A percentile compares a stretch with the other conserved stretches of the same genome.
phyloP scores from a whole-genome alignment of 2,329 filamentous ascomycete genomes.

The Diatrype stigma region DNA sequence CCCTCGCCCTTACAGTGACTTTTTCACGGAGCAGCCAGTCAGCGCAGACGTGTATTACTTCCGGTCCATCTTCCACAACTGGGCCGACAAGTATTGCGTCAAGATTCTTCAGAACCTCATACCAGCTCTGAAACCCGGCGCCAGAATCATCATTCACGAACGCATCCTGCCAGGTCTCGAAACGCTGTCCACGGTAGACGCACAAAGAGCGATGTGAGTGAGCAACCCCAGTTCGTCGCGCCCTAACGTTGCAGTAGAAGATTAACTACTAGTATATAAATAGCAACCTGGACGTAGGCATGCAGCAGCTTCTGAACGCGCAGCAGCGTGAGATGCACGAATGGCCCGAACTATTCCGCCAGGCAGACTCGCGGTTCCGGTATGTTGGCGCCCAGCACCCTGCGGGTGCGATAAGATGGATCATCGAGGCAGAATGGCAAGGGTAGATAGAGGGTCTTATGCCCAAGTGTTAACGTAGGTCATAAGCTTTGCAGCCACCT shows the following conservation, averaged over 20 bases:
- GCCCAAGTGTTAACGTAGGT: too few relatives aligned
- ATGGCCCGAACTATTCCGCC: constrained; percentile 16
- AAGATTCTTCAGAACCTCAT: constrained; percentile 23
- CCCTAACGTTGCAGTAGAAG: neutral
- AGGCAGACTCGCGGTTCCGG: constrained; percentile 12
- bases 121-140: constrained; percentile 18
- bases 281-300: constrained; percentile 16
- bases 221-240: neutral
- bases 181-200: constrained; percentile 10
- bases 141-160: constrained; percentile 17
- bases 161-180: constrained; percentile 12
- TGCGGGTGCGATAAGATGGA: constrained; percentile 13
- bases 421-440: constrained; percentile 21
- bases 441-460: too few relatives aligned
- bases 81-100: constrained; percentile 27
- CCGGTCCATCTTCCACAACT: constrained; percentile 27
- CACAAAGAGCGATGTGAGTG: constrained; percentile 18
- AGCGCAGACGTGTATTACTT: constrained; percentile 20
- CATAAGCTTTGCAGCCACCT: too few relatives aligned
- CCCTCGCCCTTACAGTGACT: constrained; percentile 19
- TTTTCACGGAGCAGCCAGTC: constrained; percentile 15
- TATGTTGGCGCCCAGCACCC: constrained; percentile 16
- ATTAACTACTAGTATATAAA: neutral
- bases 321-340: constrained; percentile 17
- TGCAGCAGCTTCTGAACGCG: constrained; percentile 19